These are phyloP conservation scores for Ilyonectria robusta DNA, from an alignment of 2,329 filamentous ascomycete species.

Conservation along the genomic window DNA sequence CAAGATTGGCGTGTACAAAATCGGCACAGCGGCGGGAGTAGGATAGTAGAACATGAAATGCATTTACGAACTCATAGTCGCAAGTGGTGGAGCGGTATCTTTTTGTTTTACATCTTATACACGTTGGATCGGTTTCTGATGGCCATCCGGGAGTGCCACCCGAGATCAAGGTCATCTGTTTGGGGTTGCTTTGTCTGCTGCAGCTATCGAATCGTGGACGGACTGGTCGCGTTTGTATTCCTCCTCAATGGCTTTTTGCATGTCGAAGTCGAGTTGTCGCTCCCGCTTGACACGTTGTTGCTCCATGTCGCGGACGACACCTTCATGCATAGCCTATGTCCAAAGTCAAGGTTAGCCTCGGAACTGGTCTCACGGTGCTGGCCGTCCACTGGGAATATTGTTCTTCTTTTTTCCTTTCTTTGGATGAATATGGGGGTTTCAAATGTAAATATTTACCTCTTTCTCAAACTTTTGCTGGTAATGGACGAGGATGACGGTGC, in stretches of 20 bases:
- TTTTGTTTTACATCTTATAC: conserved; percentile 16
- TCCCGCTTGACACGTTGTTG: conserved; percentile 92
- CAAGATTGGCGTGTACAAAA: conserved; percentile 36
- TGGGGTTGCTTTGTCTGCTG: conserved; percentile 41
- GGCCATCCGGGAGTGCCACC: background rate
- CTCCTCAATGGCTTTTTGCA: conserved; percentile 87
- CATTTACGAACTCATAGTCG: conserved; percentile 36
- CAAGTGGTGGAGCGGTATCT: conserved; percentile 27
- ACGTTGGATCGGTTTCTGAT: background rate
- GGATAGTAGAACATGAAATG: conserved; percentile 44
- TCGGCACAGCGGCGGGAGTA: conserved; percentile 35
- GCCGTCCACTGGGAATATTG: no score
- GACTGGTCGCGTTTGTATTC: conserved; percentile 93
- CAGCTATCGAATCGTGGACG: conserved; percentile 66
- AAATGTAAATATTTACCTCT: conserved; percentile 69
- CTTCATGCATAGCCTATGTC: conserved; percentile 90
- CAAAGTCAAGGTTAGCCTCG: conserved; percentile 25
- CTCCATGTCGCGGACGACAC: conserved; percentile 94
- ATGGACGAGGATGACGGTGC: conserved; percentile 89
- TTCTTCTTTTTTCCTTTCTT: no score
- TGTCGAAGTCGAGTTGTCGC: conserved; percentile 93
- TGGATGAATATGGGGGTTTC: background rate
- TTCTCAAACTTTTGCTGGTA: conserved; percentile 89
- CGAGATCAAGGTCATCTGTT: conserved; percentile 41
- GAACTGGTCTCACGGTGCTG: background rate